Evolutionary conservation across 495 filamentous ascomycete genomes (phyloP).

Genomic region (Glonium stellatum): DNA sequence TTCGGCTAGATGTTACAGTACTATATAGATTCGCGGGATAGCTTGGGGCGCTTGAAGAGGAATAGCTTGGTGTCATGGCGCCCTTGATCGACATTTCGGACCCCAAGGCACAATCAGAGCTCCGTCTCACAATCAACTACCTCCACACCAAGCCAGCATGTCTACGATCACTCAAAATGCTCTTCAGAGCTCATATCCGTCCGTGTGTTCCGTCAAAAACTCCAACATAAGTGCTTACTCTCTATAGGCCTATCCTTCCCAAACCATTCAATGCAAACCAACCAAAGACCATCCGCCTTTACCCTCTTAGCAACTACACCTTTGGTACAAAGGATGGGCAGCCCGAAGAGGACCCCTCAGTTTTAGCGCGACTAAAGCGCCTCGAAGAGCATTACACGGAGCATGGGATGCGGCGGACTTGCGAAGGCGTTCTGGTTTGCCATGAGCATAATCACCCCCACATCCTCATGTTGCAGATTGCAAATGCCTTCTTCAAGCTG

Average conservation of each 20-base stretch:
- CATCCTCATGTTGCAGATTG: conserved; percentile 96
- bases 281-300: conserved; percentile 83
- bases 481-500: conserved; percentile 98
- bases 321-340: conserved; percentile 98
- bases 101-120: too few species aligned
- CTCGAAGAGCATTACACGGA: conserved; percentile 88
- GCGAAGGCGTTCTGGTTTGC: conserved; percentile 92
- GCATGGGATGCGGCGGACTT: conserved; percentile 93
- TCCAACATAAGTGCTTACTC: not conserved
- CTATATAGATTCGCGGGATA: too few species aligned
- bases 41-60: too few species aligned
- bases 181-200: conserved; percentile 33
- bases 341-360: conserved; percentile 94
- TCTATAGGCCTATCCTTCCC: conserved; percentile 62
- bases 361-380: conserved; percentile 82
- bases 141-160: conserved; percentile 20
- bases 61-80: too few species aligned
- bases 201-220: conserved; percentile 1
- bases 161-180: conserved; percentile 33
- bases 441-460: conserved; percentile 99
- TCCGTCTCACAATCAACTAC: too few species aligned
- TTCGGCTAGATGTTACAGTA: too few species aligned
- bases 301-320: conserved; percentile 95
- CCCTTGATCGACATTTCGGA: too few species aligned
- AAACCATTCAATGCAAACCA: conserved; percentile 82